Percentiles rank a stretch among this genome's conserved stretches.
These are phyloP conservation scores for Hortiboletus campestris DNA, from an alignment of 768 basidiomycete genomes.

Conservation along the genomic window DNA sequence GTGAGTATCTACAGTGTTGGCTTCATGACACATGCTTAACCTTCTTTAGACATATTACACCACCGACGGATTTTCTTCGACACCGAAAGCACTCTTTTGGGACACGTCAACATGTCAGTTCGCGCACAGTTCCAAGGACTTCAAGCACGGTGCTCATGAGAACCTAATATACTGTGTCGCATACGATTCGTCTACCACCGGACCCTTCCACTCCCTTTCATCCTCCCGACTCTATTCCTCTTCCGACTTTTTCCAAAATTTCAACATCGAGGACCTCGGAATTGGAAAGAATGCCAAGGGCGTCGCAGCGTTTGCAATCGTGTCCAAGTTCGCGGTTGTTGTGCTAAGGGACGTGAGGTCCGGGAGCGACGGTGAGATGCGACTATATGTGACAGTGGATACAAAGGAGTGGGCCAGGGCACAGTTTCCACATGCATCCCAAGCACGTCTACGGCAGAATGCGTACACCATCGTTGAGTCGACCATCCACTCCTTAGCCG, in stretches of 20 bases:
- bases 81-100: conserved; percentile 54
- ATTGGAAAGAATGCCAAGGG: conserved; percentile 84
- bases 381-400: conserved; percentile 84
- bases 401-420: conserved; percentile 84
- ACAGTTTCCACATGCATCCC: conserved; percentile 88
- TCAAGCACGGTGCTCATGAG: conserved; percentile 70
- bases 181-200: conserved; percentile 59
- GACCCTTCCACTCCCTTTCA: conserved; percentile 42
- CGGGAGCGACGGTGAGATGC: conserved; percentile 64
- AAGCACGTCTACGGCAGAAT: conserved; percentile 78
- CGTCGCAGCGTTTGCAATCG: conserved; percentile 90
- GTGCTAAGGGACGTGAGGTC: conserved; percentile 72
- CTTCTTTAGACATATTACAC: conserved; percentile 80
- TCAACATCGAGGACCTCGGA: conserved; percentile 78
- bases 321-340: conserved; percentile 89
- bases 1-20: conserved; percentile 33
- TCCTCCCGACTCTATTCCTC: conserved; percentile 78
- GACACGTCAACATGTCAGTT: conserved; percentile 84
- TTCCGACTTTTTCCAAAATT: conserved; percentile 75
- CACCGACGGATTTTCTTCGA: conserved; percentile 71
- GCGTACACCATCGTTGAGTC: conserved; percentile 96
- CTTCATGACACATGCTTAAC: conserved; percentile 6
- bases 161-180: conserved; percentile 90
- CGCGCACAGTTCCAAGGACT: conserved; percentile 81
- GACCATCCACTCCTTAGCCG: conserved; percentile 88